Evolutionary conservation across 2,329 filamentous ascomycete genomes (phyloP).

Genomic region (Pyricularia pennisetigena): DNA sequence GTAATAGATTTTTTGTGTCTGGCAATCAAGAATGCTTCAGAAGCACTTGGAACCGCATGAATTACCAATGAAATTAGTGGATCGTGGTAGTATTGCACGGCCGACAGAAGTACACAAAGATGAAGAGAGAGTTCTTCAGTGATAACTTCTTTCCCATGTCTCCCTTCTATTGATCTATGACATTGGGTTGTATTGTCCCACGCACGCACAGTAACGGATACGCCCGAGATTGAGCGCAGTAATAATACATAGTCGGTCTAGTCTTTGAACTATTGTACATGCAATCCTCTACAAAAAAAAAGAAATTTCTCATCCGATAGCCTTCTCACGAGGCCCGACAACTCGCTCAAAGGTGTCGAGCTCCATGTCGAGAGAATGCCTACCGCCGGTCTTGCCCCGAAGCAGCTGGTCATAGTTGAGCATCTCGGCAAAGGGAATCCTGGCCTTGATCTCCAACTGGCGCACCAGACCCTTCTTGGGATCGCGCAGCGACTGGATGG

Average conservation of each 20-base stretch:
- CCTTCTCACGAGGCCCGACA: conserved; percentile 43
- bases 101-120: neutral
- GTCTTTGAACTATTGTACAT: neutral
- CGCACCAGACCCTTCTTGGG: conserved; percentile 35
- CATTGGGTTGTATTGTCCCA: neutral
- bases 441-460: conserved; percentile 62
- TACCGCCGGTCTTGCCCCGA: conserved; percentile 76
- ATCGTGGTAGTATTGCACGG: no score
- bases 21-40: neutral
- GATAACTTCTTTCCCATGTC: neutral
- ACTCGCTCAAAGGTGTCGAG: conserved; percentile 49
- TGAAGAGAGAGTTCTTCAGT: neutral
- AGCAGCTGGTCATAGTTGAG: conserved; percentile 87
- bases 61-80: neutral
- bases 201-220: neutral
- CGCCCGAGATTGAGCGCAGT: neutral
- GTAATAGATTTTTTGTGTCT: neutral
- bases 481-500: conserved; percentile 44
- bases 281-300: no score
- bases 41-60: neutral
- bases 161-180: neutral
- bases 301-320: no score
- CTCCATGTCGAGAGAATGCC: conserved; percentile 52
- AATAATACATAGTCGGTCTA: neutral
- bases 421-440: conserved; percentile 93